Base-by-base conservation (phyloP, 306 rosid species). In the Begonia fuchsioides region DNA sequence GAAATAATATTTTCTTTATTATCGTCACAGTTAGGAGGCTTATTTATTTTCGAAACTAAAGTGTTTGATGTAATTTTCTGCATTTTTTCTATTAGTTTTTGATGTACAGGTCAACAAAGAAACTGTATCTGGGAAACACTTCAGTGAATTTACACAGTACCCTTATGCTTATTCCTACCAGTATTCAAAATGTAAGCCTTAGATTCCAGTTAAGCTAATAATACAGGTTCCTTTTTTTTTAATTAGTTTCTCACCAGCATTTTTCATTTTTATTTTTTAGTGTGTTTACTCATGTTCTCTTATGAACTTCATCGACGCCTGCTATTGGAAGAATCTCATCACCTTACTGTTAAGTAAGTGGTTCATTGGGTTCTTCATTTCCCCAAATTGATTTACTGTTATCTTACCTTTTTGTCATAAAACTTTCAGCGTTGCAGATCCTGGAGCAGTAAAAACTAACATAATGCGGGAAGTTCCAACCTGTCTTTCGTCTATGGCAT, bases 391-490 rank as follows among this genome's bases (percentile, higher is more conserved):
- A 26, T 26, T 26, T 0, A 26, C 32, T 2, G 6, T 26, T 26
- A 26, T 26, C 32, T 1, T 26, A 26, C 32, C 6, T 26, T 7
- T 26, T 26, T 26, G 2, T 26, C 32, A 26, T 26, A 26, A 26
- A 26, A 26, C 5, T 67, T 58, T 14, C 59, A 84, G 97, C 64
- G 76, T 67, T 49, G 86, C 64, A 16, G 95, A 84, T 71, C 97
- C 97, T 62, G 92, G 97, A 72, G 63, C 17, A 15, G 97, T 78
- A 59, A 57, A 81, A 61, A 84, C 82, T 50, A 79, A 71, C 63
- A 75, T 84, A 55, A 78, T 81, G 87, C 73, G 84, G 59, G 95
- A 84, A 75, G 60, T 90, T 65, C 92, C 95, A 38, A 39, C 71
- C 14, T 46, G 43, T 56, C 26, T 84, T 54, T 70, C 95, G 32